Evolutionary conservation across 2,329 filamentous ascomycete species (phyloP).

Genomic region (Metarhizium brunneum): DNA sequence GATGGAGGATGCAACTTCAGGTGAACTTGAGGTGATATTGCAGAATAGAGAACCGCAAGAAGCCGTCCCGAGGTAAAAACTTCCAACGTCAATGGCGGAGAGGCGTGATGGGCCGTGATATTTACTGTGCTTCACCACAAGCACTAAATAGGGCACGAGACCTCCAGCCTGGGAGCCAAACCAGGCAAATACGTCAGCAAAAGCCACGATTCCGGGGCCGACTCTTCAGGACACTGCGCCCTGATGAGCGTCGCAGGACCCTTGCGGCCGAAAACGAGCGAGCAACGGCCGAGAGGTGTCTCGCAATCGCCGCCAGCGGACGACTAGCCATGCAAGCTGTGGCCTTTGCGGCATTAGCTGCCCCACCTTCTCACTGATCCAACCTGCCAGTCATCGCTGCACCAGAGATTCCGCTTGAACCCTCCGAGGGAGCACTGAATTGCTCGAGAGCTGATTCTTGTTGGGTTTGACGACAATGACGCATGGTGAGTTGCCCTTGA

Average conservation of each 20-base stretch:
- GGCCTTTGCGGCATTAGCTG: background rate
- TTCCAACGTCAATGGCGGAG: too few relatives aligned
- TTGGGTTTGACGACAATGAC: background rate
- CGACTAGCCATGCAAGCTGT: background rate
- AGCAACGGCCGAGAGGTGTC: background rate
- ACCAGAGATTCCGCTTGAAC: background rate
- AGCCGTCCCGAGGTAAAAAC: too few relatives aligned
- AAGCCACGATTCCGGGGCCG: background rate
- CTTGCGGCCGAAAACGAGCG: background rate
- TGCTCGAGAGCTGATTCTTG: background rate
- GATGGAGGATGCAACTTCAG: too few relatives aligned
- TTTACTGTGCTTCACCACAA: too few relatives aligned
- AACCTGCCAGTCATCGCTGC: background rate
- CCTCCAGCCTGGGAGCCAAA: too few relatives aligned
- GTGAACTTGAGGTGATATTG: too few relatives aligned
- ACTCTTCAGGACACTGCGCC: too few relatives aligned
- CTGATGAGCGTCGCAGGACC: too few relatives aligned
- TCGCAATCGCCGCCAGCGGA: background rate
- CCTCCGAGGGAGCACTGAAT: background rate
- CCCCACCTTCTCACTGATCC: background rate
- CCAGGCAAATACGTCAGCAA: too few relatives aligned
- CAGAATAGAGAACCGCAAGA: too few relatives aligned
- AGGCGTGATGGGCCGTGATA: too few relatives aligned
- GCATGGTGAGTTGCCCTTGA: background rate
- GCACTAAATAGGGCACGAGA: too few relatives aligned